Base-by-base conservation (phyloP, 2,329 filamentous ascomycete genomes). In the Phyllachora maydis region DNA sequence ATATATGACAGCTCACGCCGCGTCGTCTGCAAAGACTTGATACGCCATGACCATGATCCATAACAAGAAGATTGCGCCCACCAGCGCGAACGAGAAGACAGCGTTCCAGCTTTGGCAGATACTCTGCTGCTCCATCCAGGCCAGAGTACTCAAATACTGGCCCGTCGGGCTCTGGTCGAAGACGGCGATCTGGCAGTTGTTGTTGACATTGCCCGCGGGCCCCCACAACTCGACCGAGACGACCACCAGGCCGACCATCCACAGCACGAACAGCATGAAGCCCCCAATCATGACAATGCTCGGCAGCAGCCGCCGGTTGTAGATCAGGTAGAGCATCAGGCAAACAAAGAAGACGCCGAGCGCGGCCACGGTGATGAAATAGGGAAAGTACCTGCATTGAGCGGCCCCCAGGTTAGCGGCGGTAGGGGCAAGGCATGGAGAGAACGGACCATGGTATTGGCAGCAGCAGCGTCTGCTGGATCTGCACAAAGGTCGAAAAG, bases 11-110 rank as follows among this genome's bases (percentile, higher is more conserved):
- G n/a, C n/a, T n/a, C n/a, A n/a, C n/a, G n/a, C n/a, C n/a, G n/a
- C n/a, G n/a, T n/a, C n/a, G n/a, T n/a, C n/a, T n/a, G 37, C 57
- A 48, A 66, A 73, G 7, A 73, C 67, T 31, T 69, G 65, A 34
- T 68, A 65, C 8, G 65, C 60, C 59, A 73, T 71, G 30, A 71
- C 49, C 54, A 72, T 70, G 36, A 72, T 64, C 67, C 67, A 73
- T n/a, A 73, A 38, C 28, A 71, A 40, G 32, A 72, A 72, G 1
- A 70, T 45, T 11, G 45, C 49, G 0, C 67, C 68, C 2, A 68
- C 57, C 13, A 75, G 42, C 11, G 56, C 56, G 39, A 74, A 67
- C 1, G 65, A 57, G 42, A 72, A 75, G 2, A 64, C 62, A 2
- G 69, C 56, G 34, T 68, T 59, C 69, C 69, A 74, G 20, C 27